phyloP scores from a whole-genome alignment of 1,284 basidiomycete species.

The Cystobasidium sp. region DNA sequence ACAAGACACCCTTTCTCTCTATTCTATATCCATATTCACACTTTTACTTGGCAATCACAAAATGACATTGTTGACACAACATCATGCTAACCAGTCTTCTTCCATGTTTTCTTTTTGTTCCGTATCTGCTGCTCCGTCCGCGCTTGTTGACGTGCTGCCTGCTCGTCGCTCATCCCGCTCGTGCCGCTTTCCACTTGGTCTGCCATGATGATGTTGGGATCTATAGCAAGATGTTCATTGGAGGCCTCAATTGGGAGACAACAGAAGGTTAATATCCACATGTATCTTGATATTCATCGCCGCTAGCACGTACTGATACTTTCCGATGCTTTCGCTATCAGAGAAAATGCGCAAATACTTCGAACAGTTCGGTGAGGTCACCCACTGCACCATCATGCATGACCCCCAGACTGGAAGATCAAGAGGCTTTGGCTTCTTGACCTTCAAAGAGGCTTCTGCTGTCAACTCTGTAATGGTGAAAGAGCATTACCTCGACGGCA shows the following conservation, averaged over 20 bases:
- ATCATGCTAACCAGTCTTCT: slow-evolving; percentile 22
- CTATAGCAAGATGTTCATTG: slow-evolving; percentile 95
- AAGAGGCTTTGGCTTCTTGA: slow-evolving; percentile 90
- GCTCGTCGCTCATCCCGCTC: slow-evolving; percentile 41
- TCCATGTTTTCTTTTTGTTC: neutral
- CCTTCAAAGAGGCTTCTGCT: slow-evolving; percentile 81
- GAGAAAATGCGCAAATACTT: slow-evolving; percentile 84
- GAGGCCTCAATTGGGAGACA: slow-evolving; percentile 95
- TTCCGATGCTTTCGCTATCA: slow-evolving; percentile 55
- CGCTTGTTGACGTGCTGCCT: neutral
- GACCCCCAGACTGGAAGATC: slow-evolving; percentile 83
- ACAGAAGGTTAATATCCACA: slow-evolving; percentile 70
- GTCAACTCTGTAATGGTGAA: slow-evolving; percentile 84
- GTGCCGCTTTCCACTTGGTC: slow-evolving; percentile 48
- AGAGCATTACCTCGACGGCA: slow-evolving; percentile 89
- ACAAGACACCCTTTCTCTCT: slow-evolving; percentile 4
- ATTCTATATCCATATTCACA: slow-evolving; percentile 3
- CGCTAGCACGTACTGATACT: slow-evolving; percentile 56
- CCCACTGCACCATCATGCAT: slow-evolving; percentile 93
- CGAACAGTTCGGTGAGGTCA: slow-evolving; percentile 84
- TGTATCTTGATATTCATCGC: neutral
- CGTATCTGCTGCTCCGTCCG: neutral
- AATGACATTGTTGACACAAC: neutral
- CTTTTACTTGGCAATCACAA: slow-evolving; percentile 3
- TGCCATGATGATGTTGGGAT: slow-evolving; percentile 5